These are phyloP conservation scores for Solanum hybrid DNA, from an alignment of 305 asterid species.

Conservation along the genomic window DNA sequence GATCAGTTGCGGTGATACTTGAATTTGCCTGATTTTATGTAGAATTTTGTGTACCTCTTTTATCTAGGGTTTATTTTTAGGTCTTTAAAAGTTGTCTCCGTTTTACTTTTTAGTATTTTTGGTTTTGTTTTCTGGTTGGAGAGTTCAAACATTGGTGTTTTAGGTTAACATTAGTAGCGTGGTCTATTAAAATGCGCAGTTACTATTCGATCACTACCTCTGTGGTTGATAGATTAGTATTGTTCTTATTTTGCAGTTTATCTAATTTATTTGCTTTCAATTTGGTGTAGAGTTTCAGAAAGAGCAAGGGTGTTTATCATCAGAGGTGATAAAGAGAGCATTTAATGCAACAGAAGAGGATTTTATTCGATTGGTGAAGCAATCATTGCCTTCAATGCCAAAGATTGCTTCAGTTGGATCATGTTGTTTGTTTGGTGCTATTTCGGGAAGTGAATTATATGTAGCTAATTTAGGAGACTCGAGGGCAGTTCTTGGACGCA, in stretches of 20 bases:
- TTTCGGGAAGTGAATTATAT: constrained; percentile 60
- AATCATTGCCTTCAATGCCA: constrained; percentile 49
- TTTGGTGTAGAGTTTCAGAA: constrained; percentile 49
- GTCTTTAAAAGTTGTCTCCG: neutral
- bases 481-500: constrained; percentile 88
- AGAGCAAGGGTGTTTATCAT: constrained; percentile 81
- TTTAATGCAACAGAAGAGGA: constrained; percentile 90
- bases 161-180: neutral
- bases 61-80: neutral
- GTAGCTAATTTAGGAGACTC: constrained; percentile 94
- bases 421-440: constrained; percentile 86
- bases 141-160: neutral
- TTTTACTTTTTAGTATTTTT: neutral
- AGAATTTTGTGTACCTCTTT: neutral
- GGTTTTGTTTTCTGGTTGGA: neutral
- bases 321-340: constrained; percentile 79
- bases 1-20: neutral
- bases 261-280: neutral
- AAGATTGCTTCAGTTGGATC: constrained; percentile 91
- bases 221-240: neutral
- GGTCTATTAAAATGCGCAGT: neutral
- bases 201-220: neutral
- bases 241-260: neutral
- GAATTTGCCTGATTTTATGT: neutral
- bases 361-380: constrained; percentile 68